phyloP scores from a whole-genome alignment of 2,329 filamentous ascomycete species.

The Macrophomina tecta region DNA sequence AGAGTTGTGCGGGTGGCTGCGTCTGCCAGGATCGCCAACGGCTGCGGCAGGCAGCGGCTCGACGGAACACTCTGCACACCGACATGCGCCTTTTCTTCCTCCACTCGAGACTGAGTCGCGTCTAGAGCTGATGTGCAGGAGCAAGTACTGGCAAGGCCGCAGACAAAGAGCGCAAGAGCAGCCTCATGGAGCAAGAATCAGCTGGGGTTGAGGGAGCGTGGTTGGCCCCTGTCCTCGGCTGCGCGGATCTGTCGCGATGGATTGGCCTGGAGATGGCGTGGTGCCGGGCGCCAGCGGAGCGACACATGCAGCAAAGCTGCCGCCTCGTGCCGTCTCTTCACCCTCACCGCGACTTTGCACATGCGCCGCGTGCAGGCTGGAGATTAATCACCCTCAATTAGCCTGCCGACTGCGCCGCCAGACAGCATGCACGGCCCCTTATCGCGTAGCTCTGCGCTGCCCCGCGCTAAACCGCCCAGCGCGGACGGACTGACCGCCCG shows the following conservation, averaged over 20 bases:
- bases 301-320: slow-evolving; percentile 1
- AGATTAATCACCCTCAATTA: background rate
- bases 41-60: background rate
- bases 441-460: background rate
- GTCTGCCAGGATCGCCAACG: background rate
- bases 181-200: slow-evolving; percentile 1
- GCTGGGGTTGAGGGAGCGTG: slow-evolving; percentile 7
- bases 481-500: background rate
- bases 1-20: background rate
- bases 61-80: background rate
- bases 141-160: background rate
- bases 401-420: background rate
- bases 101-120: background rate
- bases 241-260: slow-evolving; percentile 3
- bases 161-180: background rate
- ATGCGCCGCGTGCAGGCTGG: slow-evolving; percentile 7
- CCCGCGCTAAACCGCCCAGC: slow-evolving; percentile 16
- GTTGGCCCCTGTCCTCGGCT: slow-evolving; percentile 18
- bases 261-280: slow-evolving; percentile 3
- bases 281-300: slow-evolving; percentile 15
- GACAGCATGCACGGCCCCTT: slow-evolving; percentile 8
- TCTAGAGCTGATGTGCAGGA: background rate
- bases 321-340: slow-evolving; percentile 5
- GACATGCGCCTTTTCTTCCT: background rate
- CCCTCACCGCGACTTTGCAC: slow-evolving; percentile 17